Evolutionary conservation across 2,329 filamentous ascomycete species (phyloP), one percentile per base, ranked within the genome.

Genomic region (Hymenoscyphus fraxineus): DNA sequence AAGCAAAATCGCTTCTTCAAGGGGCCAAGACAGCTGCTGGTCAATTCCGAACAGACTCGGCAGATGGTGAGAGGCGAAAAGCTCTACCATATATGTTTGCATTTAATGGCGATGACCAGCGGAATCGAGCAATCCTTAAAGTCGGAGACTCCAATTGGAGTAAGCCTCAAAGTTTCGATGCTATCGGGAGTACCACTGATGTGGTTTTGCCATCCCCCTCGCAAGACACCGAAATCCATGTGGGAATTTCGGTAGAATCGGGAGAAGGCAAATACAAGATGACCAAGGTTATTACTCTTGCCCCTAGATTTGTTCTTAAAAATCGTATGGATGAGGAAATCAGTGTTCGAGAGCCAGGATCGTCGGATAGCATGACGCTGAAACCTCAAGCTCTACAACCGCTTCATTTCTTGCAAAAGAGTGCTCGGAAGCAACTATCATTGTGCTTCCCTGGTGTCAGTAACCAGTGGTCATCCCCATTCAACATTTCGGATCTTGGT

Each of bases 251-350:
- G 1, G 89, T 99, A 38, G 87, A 91, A 64, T 90, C 96, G 64
- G 95, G 95, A 12, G 90, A 97, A 73, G 95, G 95, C 72, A 99
- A 99, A 78, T 99, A 98, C 81, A 98, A 97, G 77, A 82, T 99
- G 81, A 96, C 92, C 19, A 98, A 97, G 79, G 90, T 97, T 13
- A 91, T 99, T 32, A 97, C 93, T 0, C 85, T 99, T 51, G 88
- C 95, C 0, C 95, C 96, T 32, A 87, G 95, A 31, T 99, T 97
- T 73, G 89, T 99, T 62, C 81, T 99, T 69, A 93, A 97, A 77
- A 99, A 97, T 80, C 94, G 93, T 77, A 83, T 97, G 62, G 88
- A 85, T 35, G 94, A 99, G 74, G 91, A 95, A 64, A 85, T 99
- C 66, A 88, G 95, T 71, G 89, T 97, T 35, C 88, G 95, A 54